Base-by-base conservation (phyloP, 257 asterid genomes). In the Solanum gracilifrons region DNA sequence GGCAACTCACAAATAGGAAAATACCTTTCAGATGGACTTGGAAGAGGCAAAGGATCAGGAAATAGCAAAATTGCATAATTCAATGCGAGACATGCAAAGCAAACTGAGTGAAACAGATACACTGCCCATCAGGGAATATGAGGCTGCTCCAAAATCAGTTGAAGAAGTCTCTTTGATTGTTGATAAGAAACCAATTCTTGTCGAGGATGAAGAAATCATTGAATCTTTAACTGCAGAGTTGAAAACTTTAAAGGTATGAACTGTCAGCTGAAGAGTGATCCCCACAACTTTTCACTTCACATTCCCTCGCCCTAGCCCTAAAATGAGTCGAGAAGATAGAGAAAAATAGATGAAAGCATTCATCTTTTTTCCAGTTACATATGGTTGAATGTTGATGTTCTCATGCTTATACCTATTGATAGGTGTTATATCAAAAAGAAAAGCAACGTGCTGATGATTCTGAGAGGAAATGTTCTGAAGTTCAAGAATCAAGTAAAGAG, bases 21-120 rank as follows among this genome's bases (percentile, higher is more conserved):
- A 12, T 55, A 21, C 20, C 69, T 82, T 82, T 75, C 96, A 97
- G 99, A 91, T 92, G 87, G 97, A 95, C 88, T 90, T 95, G 92
- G 99, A 95, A 91, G 99, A 96, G 89, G 92, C 91, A 58, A 95
- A 96, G 92, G 91, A 90, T 84, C 96, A 92, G 89, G 98, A 96
- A 83, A 91, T 91, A 68, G 88, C 90, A 64, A 96, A 92, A 90
- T 89, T 96, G 92, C 98, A 95, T 93, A 93, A 92, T 79, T 86
- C 95, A 9, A 55, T 97, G 92, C 97, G 92, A 87, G 94, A 93
- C 64, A 76, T 94, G 96, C 98, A 94, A 91, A 90, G 84, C 86
- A 94, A 97, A 94, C 82, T 95, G 87, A 94, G 93, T 31, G 98
- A 97, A 91, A 88, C 94, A 51, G 94, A 92, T 92, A 91, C 93